Base-by-base conservation (phyloP, 768 basidiomycete species). In the Tephrocybe sp. region DNA sequence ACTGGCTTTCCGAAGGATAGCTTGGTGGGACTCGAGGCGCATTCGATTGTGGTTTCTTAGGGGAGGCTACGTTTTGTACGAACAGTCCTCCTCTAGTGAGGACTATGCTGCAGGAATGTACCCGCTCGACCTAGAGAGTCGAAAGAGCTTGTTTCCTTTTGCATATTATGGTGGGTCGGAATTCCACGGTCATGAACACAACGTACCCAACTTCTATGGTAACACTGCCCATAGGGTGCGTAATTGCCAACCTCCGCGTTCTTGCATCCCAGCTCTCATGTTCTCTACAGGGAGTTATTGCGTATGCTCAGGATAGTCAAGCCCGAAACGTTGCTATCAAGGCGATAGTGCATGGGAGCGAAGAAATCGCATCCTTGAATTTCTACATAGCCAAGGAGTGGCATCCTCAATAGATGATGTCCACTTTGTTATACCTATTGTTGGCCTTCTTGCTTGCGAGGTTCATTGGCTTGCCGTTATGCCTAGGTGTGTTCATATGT, bases 381-480 rank as follows among this genome's bases (percentile, higher is more conserved):
- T 17, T 23, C 50, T 56, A 26, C 26, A 50, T 18, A 28, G 21
- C 5, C 14, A 48, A 34, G 18, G 23, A 12, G 15, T 26, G 3
- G 28, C 39, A 7, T 7, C 3, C 14, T 47, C 38, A 3, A 26
- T n/a, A 10, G 24, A 46, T 11, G 49, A 48, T 8, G 46, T 45
- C 20, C 49, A 50, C 14, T 40, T 56, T 24, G 21, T 62, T 5
- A 38, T 71, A 11, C 65, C 68, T 1, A 50, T 65, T 3, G 32
- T 65, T 0, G 63, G 67, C 4, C 21, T 70, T 4, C 41, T 69
- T 1, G 45, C 57, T 0, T 41, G 46, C 12, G 51, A 54, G n/a
- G 65, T 55, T 10, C 57, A 56, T 23, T 65, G 58, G 46, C 63
- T 68, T 40, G 59, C 51, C 8, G 60, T 70, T 8, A 68, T 66